Conservation (phyloP, 192 early-diverging fungal species). For the Backusella morwellensis region DNA sequence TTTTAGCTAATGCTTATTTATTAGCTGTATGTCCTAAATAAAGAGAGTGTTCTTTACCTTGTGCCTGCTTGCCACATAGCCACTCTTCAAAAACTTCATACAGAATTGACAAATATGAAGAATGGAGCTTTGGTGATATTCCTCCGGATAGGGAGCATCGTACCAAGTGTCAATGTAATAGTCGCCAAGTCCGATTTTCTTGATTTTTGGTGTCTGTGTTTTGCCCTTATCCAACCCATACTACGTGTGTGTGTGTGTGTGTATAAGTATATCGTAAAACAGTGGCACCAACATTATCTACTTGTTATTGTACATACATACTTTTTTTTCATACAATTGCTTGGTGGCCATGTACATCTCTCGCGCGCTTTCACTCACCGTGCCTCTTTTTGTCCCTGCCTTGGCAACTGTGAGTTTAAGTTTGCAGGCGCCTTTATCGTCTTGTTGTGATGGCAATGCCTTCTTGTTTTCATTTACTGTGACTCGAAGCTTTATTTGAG, state of each 20-base stretch:
- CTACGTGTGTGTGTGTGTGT: too few species aligned
- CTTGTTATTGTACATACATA: too few species aligned
- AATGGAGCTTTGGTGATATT: conserved; percentile 77
- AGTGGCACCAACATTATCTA: neutral
- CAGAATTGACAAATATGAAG: conserved; percentile 98
- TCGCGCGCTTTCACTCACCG: conserved; percentile 34
- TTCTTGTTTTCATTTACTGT: neutral
- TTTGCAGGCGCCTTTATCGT: neutral
- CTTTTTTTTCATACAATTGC: conserved; percentile 21
- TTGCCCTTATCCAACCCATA: neutral
- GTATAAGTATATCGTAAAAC: too few species aligned
- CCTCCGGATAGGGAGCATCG: conserved; percentile 92
- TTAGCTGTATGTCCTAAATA: neutral
- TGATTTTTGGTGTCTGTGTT: conserved; percentile 41
- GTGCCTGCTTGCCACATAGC: conserved; percentile 77
- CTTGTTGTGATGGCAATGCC: neutral
- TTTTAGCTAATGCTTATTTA: conserved; percentile 47
- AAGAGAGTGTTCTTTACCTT: conserved; percentile 38
- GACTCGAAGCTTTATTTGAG: neutral
- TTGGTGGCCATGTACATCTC: too few species aligned
- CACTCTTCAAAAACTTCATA: conserved; percentile 95
- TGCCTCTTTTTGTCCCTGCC: conserved; percentile 49
- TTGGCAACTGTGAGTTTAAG: conserved; percentile 47
- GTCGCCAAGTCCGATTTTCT: conserved; percentile 75
- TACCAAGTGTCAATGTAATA: conserved; percentile 94